Percentiles rank a stretch among this genome's conserved stretches.
These are phyloP conservation scores for Rickenella mellea DNA, from an alignment of 768 basidiomycete species.

Conservation along the genomic window DNA sequence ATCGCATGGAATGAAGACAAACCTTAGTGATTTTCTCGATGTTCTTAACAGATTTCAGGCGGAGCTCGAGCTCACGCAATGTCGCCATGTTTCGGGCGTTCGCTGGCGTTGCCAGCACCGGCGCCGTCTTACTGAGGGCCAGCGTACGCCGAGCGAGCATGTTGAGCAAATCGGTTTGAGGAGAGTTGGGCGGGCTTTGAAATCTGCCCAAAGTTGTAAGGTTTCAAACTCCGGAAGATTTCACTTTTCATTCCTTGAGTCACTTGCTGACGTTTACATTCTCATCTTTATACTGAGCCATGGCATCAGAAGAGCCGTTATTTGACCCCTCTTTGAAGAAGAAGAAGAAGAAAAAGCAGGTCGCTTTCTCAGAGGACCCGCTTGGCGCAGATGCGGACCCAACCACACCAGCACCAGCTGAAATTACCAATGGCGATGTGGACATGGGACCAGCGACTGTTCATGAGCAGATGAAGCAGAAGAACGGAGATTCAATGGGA, in stretches of 20 bases:
- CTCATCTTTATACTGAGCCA: too few relatives aligned
- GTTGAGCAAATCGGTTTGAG: constrained; percentile 1
- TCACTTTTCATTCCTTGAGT: too few relatives aligned
- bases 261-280: too few relatives aligned
- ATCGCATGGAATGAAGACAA: constrained; percentile 23
- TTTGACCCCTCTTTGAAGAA: constrained; percentile 77
- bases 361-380: constrained; percentile 79
- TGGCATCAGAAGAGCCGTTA: constrained; percentile 64
- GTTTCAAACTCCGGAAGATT: background rate
- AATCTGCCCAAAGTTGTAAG: background rate
- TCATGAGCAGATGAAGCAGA: constrained; percentile 65
- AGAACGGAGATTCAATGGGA: constrained; percentile 22
- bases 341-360: constrained; percentile 81
- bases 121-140: constrained; percentile 30
- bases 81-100: constrained; percentile 89
- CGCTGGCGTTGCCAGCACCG: constrained; percentile 29
- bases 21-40: constrained; percentile 99
- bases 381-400: constrained; percentile 77
- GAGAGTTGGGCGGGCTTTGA: background rate
- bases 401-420: constrained; percentile 64
- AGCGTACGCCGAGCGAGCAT: constrained; percentile 46
- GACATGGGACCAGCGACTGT: constrained; percentile 71
- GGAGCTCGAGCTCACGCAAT: constrained; percentile 92
- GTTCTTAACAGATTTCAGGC: constrained; percentile 92
- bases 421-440: constrained; percentile 60